Conservation (phyloP, 2,329 filamentous ascomycete species). For the Alternaria sp. region DNA sequence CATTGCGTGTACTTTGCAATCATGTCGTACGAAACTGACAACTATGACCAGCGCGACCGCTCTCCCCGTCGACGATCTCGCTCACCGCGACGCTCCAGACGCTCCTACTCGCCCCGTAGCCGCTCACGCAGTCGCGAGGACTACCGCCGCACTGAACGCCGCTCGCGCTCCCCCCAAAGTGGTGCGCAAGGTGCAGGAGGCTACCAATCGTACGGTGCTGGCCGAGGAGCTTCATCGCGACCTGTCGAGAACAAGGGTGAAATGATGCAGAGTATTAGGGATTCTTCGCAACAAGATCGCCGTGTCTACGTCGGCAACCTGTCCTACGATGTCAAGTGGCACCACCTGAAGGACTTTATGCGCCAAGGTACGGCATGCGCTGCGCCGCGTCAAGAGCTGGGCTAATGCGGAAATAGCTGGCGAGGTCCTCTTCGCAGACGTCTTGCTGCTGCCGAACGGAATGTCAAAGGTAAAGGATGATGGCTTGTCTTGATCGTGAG, state of each 20-base stretch:
- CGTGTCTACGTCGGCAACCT: slow-evolving; percentile 99
- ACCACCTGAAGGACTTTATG: slow-evolving; percentile 99
- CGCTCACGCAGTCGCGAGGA: slow-evolving; percentile 78
- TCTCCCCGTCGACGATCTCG: slow-evolving; percentile 70
- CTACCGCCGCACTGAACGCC: slow-evolving; percentile 54
- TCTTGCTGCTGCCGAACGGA: slow-evolving; percentile 99
- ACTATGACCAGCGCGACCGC: slow-evolving; percentile 56
- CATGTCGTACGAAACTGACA: slow-evolving; percentile 49
- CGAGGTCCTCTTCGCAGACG: slow-evolving; percentile 99
- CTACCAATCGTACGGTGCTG: slow-evolving; percentile 62
- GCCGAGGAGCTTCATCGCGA: slow-evolving; percentile 61
- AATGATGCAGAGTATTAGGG: slow-evolving; percentile 94
- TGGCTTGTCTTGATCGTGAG: slow-evolving; percentile 76
- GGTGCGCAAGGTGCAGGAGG: slow-evolving; percentile 72
- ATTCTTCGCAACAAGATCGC: slow-evolving; percentile 96
- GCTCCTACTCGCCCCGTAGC: slow-evolving; percentile 67
- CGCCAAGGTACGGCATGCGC: slow-evolving; percentile 79
- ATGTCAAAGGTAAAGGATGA: slow-evolving; percentile 99
- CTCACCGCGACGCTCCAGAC: slow-evolving; percentile 59
- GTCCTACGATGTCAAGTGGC: slow-evolving; percentile 99
- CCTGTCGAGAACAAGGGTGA: slow-evolving; percentile 89
- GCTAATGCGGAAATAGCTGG: slow-evolving; percentile 71
- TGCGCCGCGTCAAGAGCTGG: slow-evolving; percentile 19
- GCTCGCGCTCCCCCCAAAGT: slow-evolving; percentile 86
- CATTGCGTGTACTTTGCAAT: slow-evolving; percentile 15